phyloP scores from a whole-genome alignment of 805 yeast genomes.

The Yamadazyma takamatsuzukensis region DNA sequence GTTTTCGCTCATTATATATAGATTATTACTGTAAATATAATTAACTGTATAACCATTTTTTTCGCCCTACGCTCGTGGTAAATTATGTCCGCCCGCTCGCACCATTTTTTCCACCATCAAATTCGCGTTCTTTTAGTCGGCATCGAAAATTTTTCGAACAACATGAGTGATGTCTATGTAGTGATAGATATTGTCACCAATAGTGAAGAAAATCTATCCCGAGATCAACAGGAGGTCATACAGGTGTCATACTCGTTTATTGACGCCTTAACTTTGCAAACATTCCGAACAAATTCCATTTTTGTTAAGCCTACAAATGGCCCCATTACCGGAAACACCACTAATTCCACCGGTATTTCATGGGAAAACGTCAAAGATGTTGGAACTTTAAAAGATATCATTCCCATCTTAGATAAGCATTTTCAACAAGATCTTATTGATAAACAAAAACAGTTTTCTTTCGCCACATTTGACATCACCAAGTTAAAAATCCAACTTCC shows the following conservation, averaged over 20 bases:
- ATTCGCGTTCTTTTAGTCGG: background rate
- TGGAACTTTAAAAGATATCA: constrained; percentile 60
- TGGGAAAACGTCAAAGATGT: constrained; percentile 62
- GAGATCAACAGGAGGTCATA: constrained; percentile 65
- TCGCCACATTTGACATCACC: constrained; percentile 67
- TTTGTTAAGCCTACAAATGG: constrained; percentile 61
- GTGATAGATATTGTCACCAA: constrained; percentile 62
- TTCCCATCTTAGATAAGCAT: constrained; percentile 48
- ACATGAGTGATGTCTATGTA: constrained; percentile 54
- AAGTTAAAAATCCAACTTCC: constrained; percentile 73
- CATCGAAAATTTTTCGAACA: constrained; percentile 4
- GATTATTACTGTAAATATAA: too few relatives aligned
- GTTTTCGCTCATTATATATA: too few relatives aligned
- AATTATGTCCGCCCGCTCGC: too few relatives aligned
- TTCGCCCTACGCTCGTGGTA: too few relatives aligned
- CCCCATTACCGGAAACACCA: constrained; percentile 59
- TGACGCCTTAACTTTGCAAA: constrained; percentile 49
- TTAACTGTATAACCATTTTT: too few relatives aligned
- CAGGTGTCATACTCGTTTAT: constrained; percentile 67
- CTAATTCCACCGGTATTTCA: constrained; percentile 48
- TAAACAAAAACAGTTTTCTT: constrained; percentile 50
- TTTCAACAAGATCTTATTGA: constrained; percentile 42
- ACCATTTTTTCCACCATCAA: too few relatives aligned
- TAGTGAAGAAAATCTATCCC: constrained; percentile 61
- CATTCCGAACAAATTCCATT: constrained; percentile 39